Conservation (phyloP, 176 grass and related monocot species). For the Juncus effusus region DNA sequence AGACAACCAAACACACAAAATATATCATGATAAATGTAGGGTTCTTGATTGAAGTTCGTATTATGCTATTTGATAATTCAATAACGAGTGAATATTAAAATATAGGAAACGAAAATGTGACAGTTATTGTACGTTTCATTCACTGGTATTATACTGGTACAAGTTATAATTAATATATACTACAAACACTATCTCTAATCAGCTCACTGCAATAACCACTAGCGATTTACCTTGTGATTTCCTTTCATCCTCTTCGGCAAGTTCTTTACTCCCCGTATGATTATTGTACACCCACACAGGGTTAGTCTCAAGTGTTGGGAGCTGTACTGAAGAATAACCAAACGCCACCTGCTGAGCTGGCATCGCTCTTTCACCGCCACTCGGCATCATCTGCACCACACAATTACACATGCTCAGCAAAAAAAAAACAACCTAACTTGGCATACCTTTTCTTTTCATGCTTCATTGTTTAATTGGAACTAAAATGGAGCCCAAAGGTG, state of each 20-base stretch:
- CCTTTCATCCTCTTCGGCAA: conserved; percentile 46
- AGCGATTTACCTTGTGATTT: conserved; percentile 50
- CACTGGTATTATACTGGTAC: too few relatives aligned
- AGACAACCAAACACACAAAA: too few relatives aligned
- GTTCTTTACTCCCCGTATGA: conserved; percentile 34
- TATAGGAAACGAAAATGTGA: too few relatives aligned
- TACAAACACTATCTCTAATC: too few relatives aligned
- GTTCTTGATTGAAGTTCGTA: too few relatives aligned
- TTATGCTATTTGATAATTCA: too few relatives aligned
- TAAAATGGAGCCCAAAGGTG: conserved; percentile 45
- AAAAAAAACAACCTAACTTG: conserved; percentile 27
- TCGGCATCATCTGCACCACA: conserved; percentile 52
- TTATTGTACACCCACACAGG: conserved; percentile 71
- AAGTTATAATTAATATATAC: too few relatives aligned
- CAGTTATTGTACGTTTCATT: too few relatives aligned
- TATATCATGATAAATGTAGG: too few relatives aligned
- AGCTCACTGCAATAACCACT: neutral
- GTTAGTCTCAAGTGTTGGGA: conserved; percentile 89
- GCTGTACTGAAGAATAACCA: conserved; percentile 74
- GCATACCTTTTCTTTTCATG: conserved; percentile 41
- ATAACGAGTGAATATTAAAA: too few relatives aligned
- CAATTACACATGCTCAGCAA: conserved; percentile 34
- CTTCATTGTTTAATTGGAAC: neutral
- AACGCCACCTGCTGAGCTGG: conserved; percentile 55
- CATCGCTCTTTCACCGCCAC: conserved; percentile 39